Evolutionary conservation across 257 asterid species (phyloP).

Genomic region (Catharanthus roseus): DNA sequence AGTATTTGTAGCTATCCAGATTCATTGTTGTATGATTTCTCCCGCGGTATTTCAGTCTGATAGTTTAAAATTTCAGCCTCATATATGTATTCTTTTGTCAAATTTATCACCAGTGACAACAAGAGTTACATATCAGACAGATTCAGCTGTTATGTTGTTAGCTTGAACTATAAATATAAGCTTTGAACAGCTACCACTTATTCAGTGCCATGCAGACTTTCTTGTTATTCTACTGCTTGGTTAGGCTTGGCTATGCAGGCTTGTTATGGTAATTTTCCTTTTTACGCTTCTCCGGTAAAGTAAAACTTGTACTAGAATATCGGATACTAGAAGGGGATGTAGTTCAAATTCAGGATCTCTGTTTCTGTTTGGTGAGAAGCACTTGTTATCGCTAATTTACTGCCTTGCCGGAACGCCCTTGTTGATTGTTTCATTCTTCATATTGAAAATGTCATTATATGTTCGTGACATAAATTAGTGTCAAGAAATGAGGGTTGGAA

Average conservation of each 20-base stretch:
- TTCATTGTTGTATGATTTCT: conserved; percentile 6
- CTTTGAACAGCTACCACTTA: not conserved
- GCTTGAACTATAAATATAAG: not conserved
- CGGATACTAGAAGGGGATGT: no score
- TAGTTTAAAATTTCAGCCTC: not conserved
- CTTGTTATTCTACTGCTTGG: no score
- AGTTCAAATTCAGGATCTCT: no score
- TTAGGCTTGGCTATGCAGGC: no score
- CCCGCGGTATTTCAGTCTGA: not conserved
- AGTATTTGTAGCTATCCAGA: not conserved
- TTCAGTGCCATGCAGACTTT: not conserved
- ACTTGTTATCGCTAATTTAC: no score
- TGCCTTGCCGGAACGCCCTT: not conserved
- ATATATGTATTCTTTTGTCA: not conserved
- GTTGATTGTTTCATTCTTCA: not conserved
- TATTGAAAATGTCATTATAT: not conserved
- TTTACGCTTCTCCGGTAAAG: no score
- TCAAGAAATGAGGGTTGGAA: not conserved
- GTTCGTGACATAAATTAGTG: not conserved
- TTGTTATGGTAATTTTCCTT: no score
- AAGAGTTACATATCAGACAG: not conserved
- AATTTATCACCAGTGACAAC: not conserved
- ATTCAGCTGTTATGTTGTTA: not conserved
- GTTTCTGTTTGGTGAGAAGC: no score
- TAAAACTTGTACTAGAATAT: no score